phyloP scores from a whole-genome alignment of 2,329 filamentous ascomycete species.

The Colletotrichum aenigma region DNA sequence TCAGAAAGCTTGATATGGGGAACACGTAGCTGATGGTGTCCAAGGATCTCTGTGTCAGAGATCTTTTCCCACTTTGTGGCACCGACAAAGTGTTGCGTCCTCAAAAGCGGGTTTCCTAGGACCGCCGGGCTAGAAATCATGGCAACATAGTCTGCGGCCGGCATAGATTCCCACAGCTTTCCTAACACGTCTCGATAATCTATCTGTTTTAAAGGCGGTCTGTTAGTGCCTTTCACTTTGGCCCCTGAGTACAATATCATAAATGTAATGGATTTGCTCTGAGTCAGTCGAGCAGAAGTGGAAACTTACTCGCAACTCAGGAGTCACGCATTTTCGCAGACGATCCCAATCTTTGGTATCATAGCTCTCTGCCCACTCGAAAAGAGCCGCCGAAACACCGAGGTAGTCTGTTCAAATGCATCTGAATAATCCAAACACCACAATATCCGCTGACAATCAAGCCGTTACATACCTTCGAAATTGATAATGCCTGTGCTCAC shows the following conservation, averaged over 20 bases:
- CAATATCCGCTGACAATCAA: background rate
- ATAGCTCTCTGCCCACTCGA: slow-evolving; percentile 70
- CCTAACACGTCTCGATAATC: slow-evolving; percentile 73
- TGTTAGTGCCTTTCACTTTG: background rate
- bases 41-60: slow-evolving; percentile 61
- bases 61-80: slow-evolving; percentile 63
- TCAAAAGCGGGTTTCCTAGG: slow-evolving; percentile 64
- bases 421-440: background rate
- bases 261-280: slow-evolving; percentile 33
- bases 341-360: slow-evolving; percentile 69
- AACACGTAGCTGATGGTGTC: slow-evolving; percentile 64
- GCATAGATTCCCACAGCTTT: slow-evolving; percentile 65
- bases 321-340: slow-evolving; percentile 56
- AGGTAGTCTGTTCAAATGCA: slow-evolving; percentile 47
- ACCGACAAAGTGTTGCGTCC: slow-evolving; percentile 70
- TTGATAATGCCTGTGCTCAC: background rate
- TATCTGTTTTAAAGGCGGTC: slow-evolving; percentile 46
- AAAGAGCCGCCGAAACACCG: slow-evolving; percentile 52
- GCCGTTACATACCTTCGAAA: background rate
- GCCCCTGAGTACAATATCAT: background rate
- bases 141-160: slow-evolving; percentile 61
- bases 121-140: slow-evolving; percentile 63
- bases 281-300: slow-evolving; percentile 52
- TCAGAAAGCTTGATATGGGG: slow-evolving; percentile 66
- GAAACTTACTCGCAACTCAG: slow-evolving; percentile 47